Evolutionary conservation across 2,329 filamentous ascomycete genomes (phyloP).

Genomic region (Cucurbitaria berberidis): DNA sequence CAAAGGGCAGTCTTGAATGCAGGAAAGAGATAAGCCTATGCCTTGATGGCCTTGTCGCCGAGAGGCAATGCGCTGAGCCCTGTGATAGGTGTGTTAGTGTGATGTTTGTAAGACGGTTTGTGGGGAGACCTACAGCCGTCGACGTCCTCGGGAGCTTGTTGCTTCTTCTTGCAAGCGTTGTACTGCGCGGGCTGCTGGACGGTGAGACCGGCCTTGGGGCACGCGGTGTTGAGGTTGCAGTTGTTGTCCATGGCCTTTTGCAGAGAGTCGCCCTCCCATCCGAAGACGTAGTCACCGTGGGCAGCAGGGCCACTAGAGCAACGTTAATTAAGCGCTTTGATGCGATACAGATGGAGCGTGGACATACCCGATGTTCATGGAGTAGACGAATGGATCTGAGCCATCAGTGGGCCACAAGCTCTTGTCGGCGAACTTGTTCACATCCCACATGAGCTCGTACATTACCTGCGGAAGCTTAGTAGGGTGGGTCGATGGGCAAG

Average conservation of each 20-base stretch:
- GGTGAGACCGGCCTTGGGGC: slow-evolving; percentile 40
- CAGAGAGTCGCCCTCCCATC: slow-evolving; percentile 55
- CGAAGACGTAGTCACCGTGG: slow-evolving; percentile 51
- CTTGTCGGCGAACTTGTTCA: slow-evolving; percentile 38
- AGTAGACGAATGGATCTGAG: slow-evolving; percentile 42
- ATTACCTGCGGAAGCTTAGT: slow-evolving; percentile 45
- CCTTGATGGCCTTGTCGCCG: slow-evolving; percentile 33
- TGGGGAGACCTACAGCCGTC: slow-evolving; percentile 37
- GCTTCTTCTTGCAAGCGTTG: slow-evolving; percentile 42
- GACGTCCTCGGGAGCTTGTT: slow-evolving; percentile 41
- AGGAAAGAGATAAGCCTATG: slow-evolving; percentile 14
- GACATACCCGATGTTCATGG: slow-evolving; percentile 42
- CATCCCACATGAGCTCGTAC: slow-evolving; percentile 48
- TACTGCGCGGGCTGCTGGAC: slow-evolving; percentile 34
- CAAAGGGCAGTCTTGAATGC: neutral
- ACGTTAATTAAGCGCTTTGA: neutral
- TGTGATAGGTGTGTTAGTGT: slow-evolving; percentile 20
- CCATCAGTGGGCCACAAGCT: slow-evolving; percentile 42
- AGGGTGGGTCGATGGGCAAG: slow-evolving; percentile 52
- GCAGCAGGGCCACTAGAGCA: slow-evolving; percentile 35
- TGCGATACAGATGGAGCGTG: neutral
- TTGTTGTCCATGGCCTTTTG: slow-evolving; percentile 51
- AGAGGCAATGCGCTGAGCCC: slow-evolving; percentile 39
- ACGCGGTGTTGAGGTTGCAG: slow-evolving; percentile 46
- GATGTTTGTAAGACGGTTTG: neutral